Evolutionary conservation across 805 yeast genomes (phyloP).

Genomic region (Saccharomycopsis babjevae): DNA sequence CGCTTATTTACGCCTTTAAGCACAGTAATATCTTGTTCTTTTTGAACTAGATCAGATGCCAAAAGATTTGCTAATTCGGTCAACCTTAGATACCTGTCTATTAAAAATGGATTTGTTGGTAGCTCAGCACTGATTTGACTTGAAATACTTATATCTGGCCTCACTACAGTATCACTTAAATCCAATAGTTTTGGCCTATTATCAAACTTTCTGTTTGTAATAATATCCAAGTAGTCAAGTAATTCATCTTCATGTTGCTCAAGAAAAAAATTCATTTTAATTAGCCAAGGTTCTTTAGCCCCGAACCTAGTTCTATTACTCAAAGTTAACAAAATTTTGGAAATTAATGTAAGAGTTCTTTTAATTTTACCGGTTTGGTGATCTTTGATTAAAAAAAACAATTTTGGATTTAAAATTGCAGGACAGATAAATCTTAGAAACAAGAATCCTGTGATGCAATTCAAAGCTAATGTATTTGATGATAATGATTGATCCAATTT

Average conservation of each 20-base stretch:
- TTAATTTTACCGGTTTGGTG: slow-evolving; percentile 67
- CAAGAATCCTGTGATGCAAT: slow-evolving; percentile 74
- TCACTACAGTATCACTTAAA: slow-evolving; percentile 43
- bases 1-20: slow-evolving; percentile 3
- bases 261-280: slow-evolving; percentile 60
- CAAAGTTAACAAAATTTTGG: slow-evolving; percentile 69
- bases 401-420: slow-evolving; percentile 79
- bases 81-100: slow-evolving; percentile 53
- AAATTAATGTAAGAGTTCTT: slow-evolving; percentile 69
- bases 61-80: slow-evolving; percentile 47
- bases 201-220: slow-evolving; percentile 62
- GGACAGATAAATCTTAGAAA: slow-evolving; percentile 86
- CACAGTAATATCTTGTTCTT: slow-evolving; percentile 18
- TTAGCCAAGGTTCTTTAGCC: slow-evolving; percentile 75
- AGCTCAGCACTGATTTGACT: slow-evolving; percentile 43
- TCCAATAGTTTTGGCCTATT: slow-evolving; percentile 49
- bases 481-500: slow-evolving; percentile 55
- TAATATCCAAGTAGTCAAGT: slow-evolving; percentile 56
- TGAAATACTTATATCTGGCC: slow-evolving; percentile 49
- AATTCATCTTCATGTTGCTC: slow-evolving; percentile 46
- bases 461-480: slow-evolving; percentile 38
- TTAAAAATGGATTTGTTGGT: slow-evolving; percentile 59
- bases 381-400: slow-evolving; percentile 59
- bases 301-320: slow-evolving; percentile 71
- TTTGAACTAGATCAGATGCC: slow-evolving; percentile 20